Evolutionary conservation across 805 yeast genomes (phyloP).

Genomic region (Candida lessepsii): DNA sequence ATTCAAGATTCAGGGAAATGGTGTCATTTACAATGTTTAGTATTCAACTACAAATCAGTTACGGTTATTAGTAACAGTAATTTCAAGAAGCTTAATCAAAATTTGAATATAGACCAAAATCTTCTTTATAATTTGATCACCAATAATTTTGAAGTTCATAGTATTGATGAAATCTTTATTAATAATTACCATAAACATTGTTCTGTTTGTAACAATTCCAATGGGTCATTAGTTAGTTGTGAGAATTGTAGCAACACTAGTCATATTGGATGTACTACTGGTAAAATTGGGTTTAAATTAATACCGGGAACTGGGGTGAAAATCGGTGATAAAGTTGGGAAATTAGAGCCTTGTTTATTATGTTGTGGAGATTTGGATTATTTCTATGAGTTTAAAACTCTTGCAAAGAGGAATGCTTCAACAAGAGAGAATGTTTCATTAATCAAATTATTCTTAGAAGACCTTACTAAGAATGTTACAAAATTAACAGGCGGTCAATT

Average conservation of each 20-base stretch:
- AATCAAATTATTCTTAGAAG: conserved; percentile 41
- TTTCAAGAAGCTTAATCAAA: not conserved
- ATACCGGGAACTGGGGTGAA: conserved; percentile 25
- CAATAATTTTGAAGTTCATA: conserved; percentile 25
- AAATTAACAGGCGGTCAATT: conserved; percentile 23
- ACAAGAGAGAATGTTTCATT: conserved; percentile 35
- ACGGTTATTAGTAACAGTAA: conserved; percentile 7
- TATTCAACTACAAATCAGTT: conserved; percentile 46
- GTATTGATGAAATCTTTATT: conserved; percentile 26
- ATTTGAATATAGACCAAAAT: not conserved
- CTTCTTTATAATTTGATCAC: not conserved
- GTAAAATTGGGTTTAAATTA: conserved; percentile 54
- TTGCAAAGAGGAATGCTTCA: conserved; percentile 29
- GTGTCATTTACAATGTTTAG: conserved; percentile 76
- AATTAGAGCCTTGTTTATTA: conserved; percentile 40
- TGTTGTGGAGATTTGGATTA: conserved; percentile 35
- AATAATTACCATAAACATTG: conserved; percentile 38
- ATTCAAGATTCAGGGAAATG: conserved; percentile 61
- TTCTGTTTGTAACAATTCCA: conserved; percentile 37
- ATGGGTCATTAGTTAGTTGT: conserved; percentile 55
- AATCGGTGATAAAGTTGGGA: conserved; percentile 34
- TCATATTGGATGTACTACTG: conserved; percentile 62
- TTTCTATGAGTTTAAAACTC: conserved; percentile 23
- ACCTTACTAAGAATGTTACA: conserved; percentile 19
- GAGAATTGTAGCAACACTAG: conserved; percentile 36